These are phyloP conservation scores for Cladophialophora bantiana DNA, from an alignment of 2,329 filamentous ascomycete genomes.

Conservation along the genomic window DNA sequence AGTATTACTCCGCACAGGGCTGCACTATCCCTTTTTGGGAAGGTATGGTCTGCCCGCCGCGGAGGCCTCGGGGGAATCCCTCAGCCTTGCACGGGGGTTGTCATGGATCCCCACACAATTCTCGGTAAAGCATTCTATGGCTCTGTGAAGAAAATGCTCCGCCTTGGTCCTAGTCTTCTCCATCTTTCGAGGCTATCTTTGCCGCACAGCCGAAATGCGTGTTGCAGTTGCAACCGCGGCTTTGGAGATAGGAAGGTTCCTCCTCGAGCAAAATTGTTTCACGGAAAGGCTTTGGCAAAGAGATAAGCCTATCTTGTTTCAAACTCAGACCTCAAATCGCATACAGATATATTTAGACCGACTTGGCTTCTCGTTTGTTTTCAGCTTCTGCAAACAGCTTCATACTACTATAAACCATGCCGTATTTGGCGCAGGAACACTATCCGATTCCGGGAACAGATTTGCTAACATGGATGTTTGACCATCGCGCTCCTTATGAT, in stretches of 20 bases:
- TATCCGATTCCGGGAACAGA: constrained; percentile 54
- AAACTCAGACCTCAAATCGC: not conserved
- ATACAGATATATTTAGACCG: not conserved
- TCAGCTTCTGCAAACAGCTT: not conserved
- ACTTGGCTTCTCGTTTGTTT: not conserved
- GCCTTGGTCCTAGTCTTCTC: not conserved
- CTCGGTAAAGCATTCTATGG: not conserved
- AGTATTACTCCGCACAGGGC: not conserved
- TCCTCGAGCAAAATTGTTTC: not conserved
- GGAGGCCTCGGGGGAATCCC: not conserved
- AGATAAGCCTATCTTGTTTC: not conserved
- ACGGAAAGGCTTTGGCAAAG: not conserved
- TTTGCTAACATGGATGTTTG: constrained; percentile 63
- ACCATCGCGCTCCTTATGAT: constrained; percentile 55
- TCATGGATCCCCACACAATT: not conserved
- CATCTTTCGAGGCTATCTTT: not conserved
- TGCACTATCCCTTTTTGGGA: not conserved
- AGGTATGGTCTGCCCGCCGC: not conserved
- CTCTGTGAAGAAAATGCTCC: constrained; percentile 2
- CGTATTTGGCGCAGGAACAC: constrained; percentile 17
- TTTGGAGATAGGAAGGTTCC: not conserved
- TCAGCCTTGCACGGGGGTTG: not conserved
- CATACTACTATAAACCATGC: not conserved
- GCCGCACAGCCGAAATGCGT: not conserved
- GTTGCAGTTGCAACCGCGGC: not conserved